Base-by-base conservation (phyloP, 192 early-diverging fungal genomes). In the Coemansia sp. region DNA sequence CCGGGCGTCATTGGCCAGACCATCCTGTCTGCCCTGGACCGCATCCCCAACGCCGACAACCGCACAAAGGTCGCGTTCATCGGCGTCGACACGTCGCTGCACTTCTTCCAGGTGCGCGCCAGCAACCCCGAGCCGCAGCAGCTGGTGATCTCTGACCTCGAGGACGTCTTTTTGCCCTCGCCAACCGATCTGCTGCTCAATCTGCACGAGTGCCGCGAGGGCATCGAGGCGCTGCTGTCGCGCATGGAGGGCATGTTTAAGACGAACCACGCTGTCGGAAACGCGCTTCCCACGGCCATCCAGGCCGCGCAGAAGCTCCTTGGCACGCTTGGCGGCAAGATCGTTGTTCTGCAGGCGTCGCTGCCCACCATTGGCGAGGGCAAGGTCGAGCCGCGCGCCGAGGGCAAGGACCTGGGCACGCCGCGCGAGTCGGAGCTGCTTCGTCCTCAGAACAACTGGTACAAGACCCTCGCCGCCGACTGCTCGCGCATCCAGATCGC, bases 381-480 rank as follows among this genome's bases (percentile, higher is more conserved):
- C 27, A 74, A 83, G 19, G 74, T 98, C 14, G 94, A 96, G 65
- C 69, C 81, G 58, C 87, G 94, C 13, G 88, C 95, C 46, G 94
- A 98, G 55, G 83, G 89, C 36, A 93, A 91, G 74, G 69, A 90
- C n/a, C 64, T 93, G 42, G 93, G 93, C 13, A 96, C 94, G 4
- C 82, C 94, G 22, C 95, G 93, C 85, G 95, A 98, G 74, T 86
- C 88, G 0, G 75, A 86, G 16, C 74, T 97, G 54, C 70, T 97
- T 30, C 88, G 94, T 59, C 85, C 95, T 19, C 86, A 91, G n/a
- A 87, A 83, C 27, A 74, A 78, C 0, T 98, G 94, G 74, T 98
- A 98, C 85, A 98, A 97, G 78, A 80, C 77, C 6, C 83, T 95
- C 72, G 95, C 95, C 7, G 91, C 95, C 2, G 90, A 95, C 48